phyloP scores from a whole-genome alignment of 2,329 filamentous ascomycete species.

The Epichloe hybrida region DNA sequence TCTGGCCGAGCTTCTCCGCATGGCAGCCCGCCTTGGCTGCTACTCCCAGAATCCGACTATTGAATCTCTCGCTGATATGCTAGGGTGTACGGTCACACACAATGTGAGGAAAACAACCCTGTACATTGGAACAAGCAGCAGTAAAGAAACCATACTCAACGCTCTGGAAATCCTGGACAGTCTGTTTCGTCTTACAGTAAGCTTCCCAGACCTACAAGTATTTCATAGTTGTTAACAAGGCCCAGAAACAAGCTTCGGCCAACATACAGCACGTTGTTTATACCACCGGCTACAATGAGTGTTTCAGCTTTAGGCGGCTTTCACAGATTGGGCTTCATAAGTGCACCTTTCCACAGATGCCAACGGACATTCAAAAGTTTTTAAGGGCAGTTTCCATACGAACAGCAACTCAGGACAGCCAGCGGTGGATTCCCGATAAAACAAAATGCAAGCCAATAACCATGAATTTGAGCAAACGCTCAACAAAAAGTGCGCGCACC shows the following conservation, averaged over 20 bases:
- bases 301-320: conserved; percentile 14
- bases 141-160: conserved; percentile 5
- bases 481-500: background rate
- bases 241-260: conserved; percentile 6
- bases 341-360: conserved; percentile 11
- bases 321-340: conserved; percentile 14
- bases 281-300: conserved; percentile 5
- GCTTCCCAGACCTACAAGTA: background rate
- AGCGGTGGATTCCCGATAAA: conserved; percentile 3
- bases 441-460: conserved; percentile 4
- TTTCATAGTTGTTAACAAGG: background rate
- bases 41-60: background rate
- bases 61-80: background rate
- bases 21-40: background rate
- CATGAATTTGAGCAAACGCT: background rate
- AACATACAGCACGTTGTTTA: conserved; percentile 13
- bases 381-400: conserved; percentile 6
- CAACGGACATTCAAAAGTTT: conserved; percentile 1
- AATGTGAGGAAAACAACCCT: conserved; percentile 15
- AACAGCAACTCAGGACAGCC: conserved; percentile 1
- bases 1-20: background rate
- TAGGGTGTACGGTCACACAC: conserved; percentile 9
- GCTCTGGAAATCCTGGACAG: conserved; percentile 9
- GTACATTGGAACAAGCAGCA: conserved; percentile 15
- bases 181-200: conserved; percentile 8